Percentiles rank a stretch among this genome's conserved stretches.
Conservation (phyloP, 345 rosid species). For the Schrenkiella parvula region DNA sequence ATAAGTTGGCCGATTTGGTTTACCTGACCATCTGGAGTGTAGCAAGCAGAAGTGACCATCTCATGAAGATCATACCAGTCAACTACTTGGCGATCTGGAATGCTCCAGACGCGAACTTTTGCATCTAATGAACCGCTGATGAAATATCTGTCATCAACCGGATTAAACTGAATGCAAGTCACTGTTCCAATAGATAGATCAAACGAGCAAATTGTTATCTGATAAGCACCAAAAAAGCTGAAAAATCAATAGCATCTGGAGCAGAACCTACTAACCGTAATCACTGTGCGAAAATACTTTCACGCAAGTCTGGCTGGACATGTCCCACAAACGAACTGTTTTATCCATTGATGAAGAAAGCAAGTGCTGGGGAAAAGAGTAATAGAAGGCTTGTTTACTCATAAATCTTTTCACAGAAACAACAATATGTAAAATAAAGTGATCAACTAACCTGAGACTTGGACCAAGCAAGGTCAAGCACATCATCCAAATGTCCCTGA, state of each 20-base stretch:
- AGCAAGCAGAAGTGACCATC: conserved; percentile 98
- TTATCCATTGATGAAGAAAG: conserved; percentile 99
- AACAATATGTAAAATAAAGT: neutral
- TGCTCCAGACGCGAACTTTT: conserved; percentile 97
- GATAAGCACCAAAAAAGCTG: neutral
- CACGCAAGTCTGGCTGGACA: conserved; percentile 80
- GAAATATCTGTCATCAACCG: conserved; percentile 92
- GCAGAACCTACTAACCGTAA: conserved; percentile 56
- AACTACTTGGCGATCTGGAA: conserved; percentile 86
- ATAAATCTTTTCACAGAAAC: neutral
- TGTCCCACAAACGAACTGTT: conserved; percentile 91
- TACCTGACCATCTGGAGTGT: conserved; percentile 98
- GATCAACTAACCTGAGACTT: conserved; percentile 73
- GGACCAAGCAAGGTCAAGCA: conserved; percentile 99
- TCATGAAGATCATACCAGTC: conserved; percentile 98
- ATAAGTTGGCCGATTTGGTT: neutral
- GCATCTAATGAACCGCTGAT: conserved; percentile 97
- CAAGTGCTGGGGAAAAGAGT: conserved; percentile 48
- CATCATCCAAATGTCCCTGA: conserved; percentile 74
- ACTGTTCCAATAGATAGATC: conserved; percentile 49
- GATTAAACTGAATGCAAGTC: conserved; percentile 98
- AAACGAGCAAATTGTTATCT: neutral
- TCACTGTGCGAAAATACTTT: conserved; percentile 91
- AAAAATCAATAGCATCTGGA: neutral
- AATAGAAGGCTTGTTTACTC: conserved; percentile 1